These are phyloP conservation scores for Sugiyamaella novakii DNA, from an alignment of 1,139 yeast species.

Conservation along the genomic window DNA sequence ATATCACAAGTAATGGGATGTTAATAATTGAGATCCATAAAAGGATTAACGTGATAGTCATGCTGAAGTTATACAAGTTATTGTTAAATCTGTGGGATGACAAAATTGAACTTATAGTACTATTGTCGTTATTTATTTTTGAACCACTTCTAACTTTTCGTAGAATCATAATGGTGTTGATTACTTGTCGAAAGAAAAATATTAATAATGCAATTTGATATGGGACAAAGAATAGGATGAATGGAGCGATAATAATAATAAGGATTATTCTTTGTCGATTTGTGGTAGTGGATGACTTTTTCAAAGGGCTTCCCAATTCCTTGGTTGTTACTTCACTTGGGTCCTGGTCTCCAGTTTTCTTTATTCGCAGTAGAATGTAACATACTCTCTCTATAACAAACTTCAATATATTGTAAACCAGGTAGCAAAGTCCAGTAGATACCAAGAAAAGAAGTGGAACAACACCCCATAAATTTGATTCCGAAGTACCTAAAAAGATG, in stretches of 20 bases:
- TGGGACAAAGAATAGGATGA: slow-evolving; percentile 32
- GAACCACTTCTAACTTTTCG: slow-evolving; percentile 1
- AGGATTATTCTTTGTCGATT: not conserved
- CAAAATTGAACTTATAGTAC: slow-evolving; percentile 6
- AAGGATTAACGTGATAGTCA: slow-evolving; percentile 34
- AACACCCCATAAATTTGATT: slow-evolving; percentile 49
- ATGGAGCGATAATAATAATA: slow-evolving; percentile 2
- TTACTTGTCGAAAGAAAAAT: slow-evolving; percentile 46
- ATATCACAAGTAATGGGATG: slow-evolving; percentile 42
- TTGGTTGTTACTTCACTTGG: not conserved
- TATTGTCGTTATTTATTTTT: slow-evolving; percentile 1
- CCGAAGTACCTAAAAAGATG: slow-evolving; percentile 65
- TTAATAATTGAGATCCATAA: slow-evolving; percentile 41
- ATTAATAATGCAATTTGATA: slow-evolving; percentile 38
- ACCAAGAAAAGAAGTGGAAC: slow-evolving; percentile 58
- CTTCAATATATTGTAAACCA: slow-evolving; percentile 37
- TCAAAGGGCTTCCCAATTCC: not conserved
- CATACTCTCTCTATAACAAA: slow-evolving; percentile 17
- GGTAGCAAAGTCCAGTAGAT: slow-evolving; percentile 50
- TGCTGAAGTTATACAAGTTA: slow-evolving; percentile 26
- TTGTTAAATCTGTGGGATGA: slow-evolving; percentile 7
- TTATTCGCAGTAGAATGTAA: slow-evolving; percentile 35
- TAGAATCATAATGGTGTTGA: slow-evolving; percentile 21
- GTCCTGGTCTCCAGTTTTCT: not conserved
- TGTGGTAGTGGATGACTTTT: not conserved